Base-by-base conservation (phyloP, 805 yeast species). In the Candida chilensis region DNA sequence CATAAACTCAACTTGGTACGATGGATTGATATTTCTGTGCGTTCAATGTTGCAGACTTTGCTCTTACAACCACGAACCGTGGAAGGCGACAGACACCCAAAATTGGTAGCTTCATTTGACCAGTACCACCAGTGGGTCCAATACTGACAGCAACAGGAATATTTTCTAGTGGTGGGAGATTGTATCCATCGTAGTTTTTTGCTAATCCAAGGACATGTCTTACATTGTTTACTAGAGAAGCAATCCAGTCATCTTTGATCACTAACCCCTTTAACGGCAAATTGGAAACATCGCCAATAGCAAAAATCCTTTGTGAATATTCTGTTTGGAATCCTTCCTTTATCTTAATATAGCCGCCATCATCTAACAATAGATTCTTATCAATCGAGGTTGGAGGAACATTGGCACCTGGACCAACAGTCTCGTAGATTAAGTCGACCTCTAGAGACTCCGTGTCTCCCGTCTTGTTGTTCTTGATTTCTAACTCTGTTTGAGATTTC, bases 201-300 rank as follows among this genome's bases (percentile, higher is more conserved):
- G 28, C 12, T 11, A 27, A 32, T 11, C 24, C 17, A 5, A 28
- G 11, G 17, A 27, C 19, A 17, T 17, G 17, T 4, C 12, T 16
- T 15, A 50, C 30, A 27, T 53, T 52, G n/a, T 37, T 14, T 2
- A 32, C 27, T 4, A 48, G 3, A 2, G 39, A 37, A 3, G 20
- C 14, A 5, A 38, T 12, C 46, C 47, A 40, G 10, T 34, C 30
- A 2, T 32, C 32, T 18, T 30, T 27, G 26, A 27, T 16, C 10
- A 30, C 4, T 1, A 53, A 14, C 8, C 54, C 45, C 24, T 50
- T 52, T 27, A 36, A 37, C 3, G 34, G 33, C 32, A 37, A 42
- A 32, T 43, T 40, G 10, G 38, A 32, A n/a, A 47, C 47, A 37
- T 57, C 61, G 10, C 61, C 63, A 30, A 54, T 41, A 2, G 59